Evolutionary conservation across 2,329 filamentous ascomycete genomes (phyloP), one percentile per base, ranked within the genome.

Genomic region (Gnomoniopsis sp.): DNA sequence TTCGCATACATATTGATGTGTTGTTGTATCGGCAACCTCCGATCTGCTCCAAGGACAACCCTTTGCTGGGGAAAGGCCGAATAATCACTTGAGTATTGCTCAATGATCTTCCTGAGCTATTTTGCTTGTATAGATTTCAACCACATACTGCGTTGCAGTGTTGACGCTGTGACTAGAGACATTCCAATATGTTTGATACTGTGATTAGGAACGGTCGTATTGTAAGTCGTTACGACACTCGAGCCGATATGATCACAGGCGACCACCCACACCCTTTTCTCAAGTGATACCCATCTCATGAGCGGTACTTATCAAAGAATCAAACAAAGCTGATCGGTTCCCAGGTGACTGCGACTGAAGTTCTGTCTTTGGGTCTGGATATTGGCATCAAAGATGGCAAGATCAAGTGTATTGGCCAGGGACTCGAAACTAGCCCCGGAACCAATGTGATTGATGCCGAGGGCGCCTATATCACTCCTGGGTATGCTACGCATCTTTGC

Each of bases 311-410:
- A n/a, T 30, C 26, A 30, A 30, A 30, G 4, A 30, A 30, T 30
- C 10, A 6, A 22, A 7, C 38, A 19, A 2, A 19, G 30, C 57
- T 61, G 12, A 62, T 46, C 59, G 55, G 6, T 12, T 6, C 19
- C 30, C 33, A 78, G 76, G 75, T 77, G 46, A 80, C 77, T 22
- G 75, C 78, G 4, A 72, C 74, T 23, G 78, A 80, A 60, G 68
- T 78, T 6, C 68, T 79, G 3, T 70, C 74, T 11, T 63, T 69
- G 6, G 74, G 73, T 2, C 70, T 76, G 8, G 75, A 79, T 21
- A 77, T 82, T 41, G 79, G 77, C n/a, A 70, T 81, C 55, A 73
- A 70, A 58, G 66, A 74, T 59, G 77, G 77, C 58, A 77, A 75
- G 55, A 79, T 81, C 44, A 68, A 69, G 17, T 72, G 74, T 49